phyloP scores from a whole-genome alignment of 1,139 yeast genomes.

The Pichia sp. region DNA sequence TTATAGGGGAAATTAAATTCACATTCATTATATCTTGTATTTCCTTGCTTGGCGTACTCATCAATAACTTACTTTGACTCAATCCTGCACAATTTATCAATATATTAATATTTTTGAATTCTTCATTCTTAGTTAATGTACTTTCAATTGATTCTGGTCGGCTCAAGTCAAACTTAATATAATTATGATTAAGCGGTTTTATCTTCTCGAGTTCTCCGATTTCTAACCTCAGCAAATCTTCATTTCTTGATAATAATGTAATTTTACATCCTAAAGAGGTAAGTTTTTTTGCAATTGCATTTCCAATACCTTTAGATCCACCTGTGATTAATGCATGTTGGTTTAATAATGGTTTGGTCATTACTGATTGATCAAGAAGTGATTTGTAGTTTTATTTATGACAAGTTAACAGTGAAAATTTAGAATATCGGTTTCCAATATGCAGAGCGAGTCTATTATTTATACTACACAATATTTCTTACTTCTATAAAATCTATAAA shows the following conservation, averaged over 20 bases:
- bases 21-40: constrained; percentile 47
- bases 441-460: background rate
- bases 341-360: background rate
- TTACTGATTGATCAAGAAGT: background rate
- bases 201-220: constrained; percentile 32
- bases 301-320: constrained; percentile 81
- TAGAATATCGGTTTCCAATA: background rate
- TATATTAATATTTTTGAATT: constrained; percentile 32
- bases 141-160: constrained; percentile 27
- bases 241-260: constrained; percentile 54
- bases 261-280: constrained; percentile 59
- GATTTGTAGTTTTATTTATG: background rate
- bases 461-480: no score
- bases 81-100: constrained; percentile 81
- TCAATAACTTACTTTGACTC: constrained; percentile 53
- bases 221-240: constrained; percentile 33
- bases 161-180: constrained; percentile 47
- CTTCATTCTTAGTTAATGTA: background rate
- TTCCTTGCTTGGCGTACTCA: constrained; percentile 37
- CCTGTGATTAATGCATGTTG: constrained; percentile 66
- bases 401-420: background rate
- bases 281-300: constrained; percentile 51
- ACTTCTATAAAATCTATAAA: background rate
- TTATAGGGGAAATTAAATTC: constrained; percentile 63
- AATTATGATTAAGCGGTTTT: constrained; percentile 36